Evolutionary conservation across 2,329 filamentous ascomycete species (phyloP).

Genomic region (Dactylellina cionopaga): DNA sequence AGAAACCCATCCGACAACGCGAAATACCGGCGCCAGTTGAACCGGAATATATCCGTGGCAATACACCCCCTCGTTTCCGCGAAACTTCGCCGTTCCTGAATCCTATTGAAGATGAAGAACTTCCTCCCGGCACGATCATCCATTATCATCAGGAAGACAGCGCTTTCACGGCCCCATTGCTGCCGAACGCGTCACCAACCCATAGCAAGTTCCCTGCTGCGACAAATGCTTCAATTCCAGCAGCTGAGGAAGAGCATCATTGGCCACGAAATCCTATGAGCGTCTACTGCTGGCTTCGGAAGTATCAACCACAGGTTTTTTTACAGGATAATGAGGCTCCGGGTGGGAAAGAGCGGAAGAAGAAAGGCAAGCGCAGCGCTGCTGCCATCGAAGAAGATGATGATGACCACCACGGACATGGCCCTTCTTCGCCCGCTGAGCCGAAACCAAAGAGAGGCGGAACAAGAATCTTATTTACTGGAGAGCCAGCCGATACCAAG

Average conservation of each 20-base stretch:
- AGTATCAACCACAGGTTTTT: constrained; percentile 84
- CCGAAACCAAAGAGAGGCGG: constrained; percentile 45
- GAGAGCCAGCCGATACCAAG: constrained; percentile 22
- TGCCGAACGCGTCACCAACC: constrained; percentile 59
- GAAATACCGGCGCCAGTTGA: constrained; percentile 30
- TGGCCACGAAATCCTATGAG: constrained; percentile 81
- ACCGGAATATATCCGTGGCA: constrained; percentile 53
- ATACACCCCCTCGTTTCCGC: constrained; percentile 55
- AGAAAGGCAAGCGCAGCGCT: constrained; percentile 58
- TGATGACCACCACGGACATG: constrained; percentile 29
- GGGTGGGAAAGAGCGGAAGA: constrained; percentile 58
- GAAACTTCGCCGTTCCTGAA: constrained; percentile 56
- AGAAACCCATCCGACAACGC: constrained; percentile 24
- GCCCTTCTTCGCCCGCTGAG: constrained; percentile 32
- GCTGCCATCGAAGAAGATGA: constrained; percentile 42
- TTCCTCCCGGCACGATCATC: constrained; percentile 46
- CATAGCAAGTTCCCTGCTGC: constrained; percentile 63
- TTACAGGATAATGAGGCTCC: constrained; percentile 75
- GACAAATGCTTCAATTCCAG: constrained; percentile 59
- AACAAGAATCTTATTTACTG: constrained; percentile 44
- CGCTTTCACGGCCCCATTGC: constrained; percentile 28
- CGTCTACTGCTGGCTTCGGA: constrained; percentile 93
- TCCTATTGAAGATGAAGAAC: constrained; percentile 50
- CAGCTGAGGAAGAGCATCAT: constrained; percentile 63
- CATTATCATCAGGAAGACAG: constrained; percentile 50